Conservation (phyloP, 2,329 filamentous ascomycete species). For the Colletotrichum tofieldiae region DNA sequence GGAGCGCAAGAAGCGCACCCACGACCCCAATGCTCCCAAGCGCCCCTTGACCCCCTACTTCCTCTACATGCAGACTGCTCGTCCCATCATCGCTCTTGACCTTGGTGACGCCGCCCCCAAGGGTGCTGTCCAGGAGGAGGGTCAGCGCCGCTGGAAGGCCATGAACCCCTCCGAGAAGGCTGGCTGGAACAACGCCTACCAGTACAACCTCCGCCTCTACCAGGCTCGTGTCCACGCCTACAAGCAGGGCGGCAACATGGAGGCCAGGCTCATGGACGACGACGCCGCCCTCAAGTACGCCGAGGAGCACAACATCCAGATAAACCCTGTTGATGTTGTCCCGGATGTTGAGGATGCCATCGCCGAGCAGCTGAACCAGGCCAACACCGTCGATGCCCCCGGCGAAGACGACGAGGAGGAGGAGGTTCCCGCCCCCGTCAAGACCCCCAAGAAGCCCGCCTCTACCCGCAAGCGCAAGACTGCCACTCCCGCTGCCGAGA, state of each 20-base stretch:
- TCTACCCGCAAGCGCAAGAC: constrained; percentile 71
- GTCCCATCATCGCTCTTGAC: constrained; percentile 85
- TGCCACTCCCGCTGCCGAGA: constrained; percentile 62
- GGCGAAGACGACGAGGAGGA: constrained; percentile 61
- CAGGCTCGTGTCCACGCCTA: constrained; percentile 77
- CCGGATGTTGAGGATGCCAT: constrained; percentile 67
- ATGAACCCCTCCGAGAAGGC: constrained; percentile 83
- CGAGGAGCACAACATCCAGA: constrained; percentile 70
- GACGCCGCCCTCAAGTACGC: constrained; percentile 74
- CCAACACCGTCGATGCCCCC: constrained; percentile 53
- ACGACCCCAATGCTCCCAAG: constrained; percentile 96
- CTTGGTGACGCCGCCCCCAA: constrained; percentile 83
- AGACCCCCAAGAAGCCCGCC: constrained; percentile 72
- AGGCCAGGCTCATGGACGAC: constrained; percentile 74
- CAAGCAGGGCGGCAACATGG: constrained; percentile 72
- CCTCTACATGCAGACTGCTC: constrained; percentile 91
- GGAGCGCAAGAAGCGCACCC: constrained; percentile 89
- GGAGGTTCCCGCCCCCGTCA: constrained; percentile 60
- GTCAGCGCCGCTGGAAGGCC: constrained; percentile 86
- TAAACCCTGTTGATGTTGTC: constrained; percentile 66
- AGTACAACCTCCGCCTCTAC: constrained; percentile 78
- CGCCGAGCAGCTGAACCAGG: constrained; percentile 71
- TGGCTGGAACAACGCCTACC: constrained; percentile 77
- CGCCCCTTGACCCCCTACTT: constrained; percentile 95
- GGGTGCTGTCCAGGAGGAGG: constrained; percentile 90